Evolutionary conservation across 139 green algal species (phyloP).

Genomic region (Gonium pectorale): DNA sequence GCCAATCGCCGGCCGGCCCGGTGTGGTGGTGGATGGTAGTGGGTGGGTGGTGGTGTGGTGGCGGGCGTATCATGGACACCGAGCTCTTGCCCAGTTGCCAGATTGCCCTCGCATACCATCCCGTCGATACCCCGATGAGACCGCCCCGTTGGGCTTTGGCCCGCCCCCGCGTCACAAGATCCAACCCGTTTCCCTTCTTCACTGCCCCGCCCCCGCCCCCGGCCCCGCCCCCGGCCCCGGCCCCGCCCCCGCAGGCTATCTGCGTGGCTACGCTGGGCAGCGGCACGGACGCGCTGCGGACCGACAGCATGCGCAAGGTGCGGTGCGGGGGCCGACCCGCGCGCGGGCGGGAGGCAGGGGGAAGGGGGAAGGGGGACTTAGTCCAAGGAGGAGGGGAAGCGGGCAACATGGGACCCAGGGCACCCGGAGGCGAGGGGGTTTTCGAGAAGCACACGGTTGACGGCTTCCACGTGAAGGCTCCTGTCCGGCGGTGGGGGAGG

Average conservation of each 20-base stretch:
- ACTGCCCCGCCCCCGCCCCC: background rate
- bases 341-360: background rate
- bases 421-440: too few species aligned
- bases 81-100: too few species aligned
- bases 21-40: too few species aligned
- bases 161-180: background rate
- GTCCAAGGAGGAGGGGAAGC: background rate
- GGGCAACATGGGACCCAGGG: too few species aligned
- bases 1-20: too few species aligned
- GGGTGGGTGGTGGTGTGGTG: background rate
- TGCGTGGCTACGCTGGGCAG: slow-evolving; percentile 85
- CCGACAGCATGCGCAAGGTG: slow-evolving; percentile 67
- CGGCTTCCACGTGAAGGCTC: too few species aligned
- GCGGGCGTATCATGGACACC: background rate
- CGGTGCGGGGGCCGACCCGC: background rate
- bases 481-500: too few species aligned
- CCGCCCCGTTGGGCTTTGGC: too few species aligned
- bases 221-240: background rate
- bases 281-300: slow-evolving; percentile 63
- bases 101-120: too few species aligned
- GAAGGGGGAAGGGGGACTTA: background rate
- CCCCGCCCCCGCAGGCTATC: slow-evolving; percentile 60
- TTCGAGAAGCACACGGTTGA: too few species aligned
- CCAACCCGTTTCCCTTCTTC: background rate
- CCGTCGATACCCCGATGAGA: too few species aligned